Base-by-base conservation (phyloP, 2,329 filamentous ascomycete genomes). In the Aspergillus felis region DNA sequence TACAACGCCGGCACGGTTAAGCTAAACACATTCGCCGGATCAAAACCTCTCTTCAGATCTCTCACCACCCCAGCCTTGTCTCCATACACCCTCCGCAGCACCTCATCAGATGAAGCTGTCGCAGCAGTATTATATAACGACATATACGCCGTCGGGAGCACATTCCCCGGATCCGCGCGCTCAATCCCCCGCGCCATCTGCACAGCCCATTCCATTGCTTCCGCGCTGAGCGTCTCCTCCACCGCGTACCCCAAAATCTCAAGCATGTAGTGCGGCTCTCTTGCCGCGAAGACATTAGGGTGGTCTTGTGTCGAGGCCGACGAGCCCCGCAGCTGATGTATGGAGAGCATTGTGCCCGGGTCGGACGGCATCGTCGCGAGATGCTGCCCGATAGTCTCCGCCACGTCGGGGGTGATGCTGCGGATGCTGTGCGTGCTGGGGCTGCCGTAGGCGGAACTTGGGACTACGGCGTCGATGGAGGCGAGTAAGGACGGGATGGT, bases 221-320 rank as follows among this genome's bases (percentile, higher is more conserved):
- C 50, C 2, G 20, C 54, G 17, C 41, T 32, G 3, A 38, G 27
- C 3, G 48, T 48, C 25, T 52, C 12, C 10, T 22, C 47, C 1
- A 14, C 49, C 10, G 50, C 50, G 17, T 41, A 63, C 7, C 51
- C 54, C 2, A 63, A 12, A 27, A 65, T 55, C 51, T 66, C 65
- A 2, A 67, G 25, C 59, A 65, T 59, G 29, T 56, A 64, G 51
- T 68, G 66, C 4, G 62, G 62, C 27, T 67, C 56, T 3, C 64
- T 51, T 1, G 61, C 25, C 3, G 6, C 52, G 54, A 66, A 68
- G 0, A 68, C 61, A 1, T 14, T 32, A 56, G 54, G 4, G 57
- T 27, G 4, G 4, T 17, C 7, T 38, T 57, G 12, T 41, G 3
- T 48, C 47, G 10, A 10, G 1, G 59, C 58, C 1, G 64, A 65